Evolutionary conservation across 306 rosid genomes (phyloP).

Genomic region (Gillenia trifoliata): DNA sequence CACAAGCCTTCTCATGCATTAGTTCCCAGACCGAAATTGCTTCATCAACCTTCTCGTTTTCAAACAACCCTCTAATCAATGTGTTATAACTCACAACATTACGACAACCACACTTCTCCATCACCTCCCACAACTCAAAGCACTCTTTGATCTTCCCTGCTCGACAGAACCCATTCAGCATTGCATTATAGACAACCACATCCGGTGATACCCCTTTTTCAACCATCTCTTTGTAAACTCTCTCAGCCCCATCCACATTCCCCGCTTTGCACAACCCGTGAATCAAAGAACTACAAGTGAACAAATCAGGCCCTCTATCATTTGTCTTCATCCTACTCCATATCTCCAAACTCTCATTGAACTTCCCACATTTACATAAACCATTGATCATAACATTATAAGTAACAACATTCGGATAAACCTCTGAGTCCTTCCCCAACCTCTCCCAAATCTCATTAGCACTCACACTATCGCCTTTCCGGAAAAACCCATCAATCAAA

Average conservation of each 20-base stretch:
- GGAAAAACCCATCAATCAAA: conserved; percentile 74
- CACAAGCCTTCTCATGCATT: conserved; percentile 34
- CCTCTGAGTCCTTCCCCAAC: conserved; percentile 41
- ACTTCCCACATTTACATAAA: conserved; percentile 68
- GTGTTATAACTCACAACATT: conserved; percentile 67
- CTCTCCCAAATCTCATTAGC: conserved; percentile 74
- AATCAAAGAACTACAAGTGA: conserved; percentile 63
- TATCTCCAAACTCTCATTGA: conserved; percentile 60
- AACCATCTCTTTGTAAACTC: conserved; percentile 61
- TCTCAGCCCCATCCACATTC: conserved; percentile 55
- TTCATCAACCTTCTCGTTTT: conserved; percentile 37
- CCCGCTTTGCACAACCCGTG: conserved; percentile 68
- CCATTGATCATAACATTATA: conserved; percentile 89
- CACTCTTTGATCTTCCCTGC: conserved; percentile 45
- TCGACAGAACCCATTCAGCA: conserved; percentile 59
- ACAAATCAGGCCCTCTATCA: conserved; percentile 42
- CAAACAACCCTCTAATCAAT: conserved; percentile 65
- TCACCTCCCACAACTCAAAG: conserved; percentile 53
- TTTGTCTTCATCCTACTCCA: conserved; percentile 85
- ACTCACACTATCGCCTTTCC: conserved; percentile 44
- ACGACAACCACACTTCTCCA: conserved; percentile 47
- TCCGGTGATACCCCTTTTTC: conserved; percentile 54
- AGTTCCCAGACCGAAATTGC: conserved; percentile 53
- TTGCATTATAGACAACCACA: conserved; percentile 56
- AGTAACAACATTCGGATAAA: conserved; percentile 62